These are phyloP conservation scores for Pulveroboletus frians DNA, from an alignment of 768 basidiomycete genomes.

Conservation along the genomic window DNA sequence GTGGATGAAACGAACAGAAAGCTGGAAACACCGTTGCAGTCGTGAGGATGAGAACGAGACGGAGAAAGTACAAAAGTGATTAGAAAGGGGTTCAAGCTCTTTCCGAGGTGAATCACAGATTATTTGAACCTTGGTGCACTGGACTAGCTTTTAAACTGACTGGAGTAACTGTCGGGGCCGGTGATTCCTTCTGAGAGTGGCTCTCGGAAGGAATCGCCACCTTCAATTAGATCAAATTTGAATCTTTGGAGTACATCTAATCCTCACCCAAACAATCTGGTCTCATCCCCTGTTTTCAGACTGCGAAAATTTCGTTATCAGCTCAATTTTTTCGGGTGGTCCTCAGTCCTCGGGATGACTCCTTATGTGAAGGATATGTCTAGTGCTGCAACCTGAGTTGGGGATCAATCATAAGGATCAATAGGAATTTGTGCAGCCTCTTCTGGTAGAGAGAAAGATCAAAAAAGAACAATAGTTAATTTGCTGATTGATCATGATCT, in stretches of 20 bases:
- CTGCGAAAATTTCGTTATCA: conserved; percentile 86
- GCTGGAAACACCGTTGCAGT: conserved; percentile 88
- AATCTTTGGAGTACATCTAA: conserved; percentile 94
- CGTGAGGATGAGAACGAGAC: conserved; percentile 99
- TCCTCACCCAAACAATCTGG: conserved; percentile 96
- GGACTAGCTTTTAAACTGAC: conserved; percentile 37
- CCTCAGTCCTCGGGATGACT: conserved; percentile 97
- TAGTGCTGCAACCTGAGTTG: conserved; percentile 97
- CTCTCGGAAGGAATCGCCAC: conserved; percentile 97
- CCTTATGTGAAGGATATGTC: conserved; percentile 93
- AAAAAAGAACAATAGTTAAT: too few relatives aligned
- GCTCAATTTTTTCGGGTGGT: conserved; percentile 44
- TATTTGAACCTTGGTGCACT: conserved; percentile 63
- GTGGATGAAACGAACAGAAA: conserved; percentile 99
- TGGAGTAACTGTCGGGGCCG: conserved; percentile 85
- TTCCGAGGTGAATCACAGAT: conserved; percentile 91
- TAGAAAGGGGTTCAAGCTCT: conserved; percentile 92
- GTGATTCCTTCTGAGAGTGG: conserved; percentile 94
- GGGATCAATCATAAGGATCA: conserved; percentile 98
- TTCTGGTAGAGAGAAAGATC: conserved; percentile 80
- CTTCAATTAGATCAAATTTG: conserved; percentile 90
- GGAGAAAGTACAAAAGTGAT: conserved; percentile 92
- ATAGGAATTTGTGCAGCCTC: conserved; percentile 91
- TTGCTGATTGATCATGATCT: too few relatives aligned
- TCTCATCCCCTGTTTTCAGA: conserved; percentile 91